phyloP scores from a whole-genome alignment of 495 filamentous ascomycete genomes.

The Aspergillus homomorphus region DNA sequence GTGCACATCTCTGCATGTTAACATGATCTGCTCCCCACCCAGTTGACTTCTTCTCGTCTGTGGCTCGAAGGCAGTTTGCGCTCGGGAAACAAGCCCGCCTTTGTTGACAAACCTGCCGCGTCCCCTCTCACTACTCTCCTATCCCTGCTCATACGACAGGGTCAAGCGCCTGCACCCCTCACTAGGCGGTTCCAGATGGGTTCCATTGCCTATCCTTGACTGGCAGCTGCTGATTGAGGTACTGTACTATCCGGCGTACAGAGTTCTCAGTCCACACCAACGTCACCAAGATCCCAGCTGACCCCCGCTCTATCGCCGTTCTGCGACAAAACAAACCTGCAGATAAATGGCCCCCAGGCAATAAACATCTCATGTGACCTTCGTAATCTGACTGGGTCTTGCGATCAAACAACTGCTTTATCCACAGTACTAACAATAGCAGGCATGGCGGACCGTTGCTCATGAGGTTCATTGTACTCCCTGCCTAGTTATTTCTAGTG shows the following conservation, averaged over 20 bases:
- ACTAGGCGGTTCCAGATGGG: neutral
- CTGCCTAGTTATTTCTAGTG: neutral
- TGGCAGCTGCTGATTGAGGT: neutral
- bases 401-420: neutral
- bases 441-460: neutral
- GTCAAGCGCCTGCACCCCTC: conserved; percentile 9
- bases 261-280: neutral
- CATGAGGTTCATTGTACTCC: neutral
- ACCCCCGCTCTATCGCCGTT: neutral
- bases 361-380: neutral
- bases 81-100: neutral
- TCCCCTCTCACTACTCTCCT: neutral
- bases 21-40: too few species aligned
- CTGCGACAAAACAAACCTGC: neutral
- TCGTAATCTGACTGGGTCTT: neutral
- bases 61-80: neutral
- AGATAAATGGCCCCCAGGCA: neutral
- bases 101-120: conserved; percentile 1
- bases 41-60: too few species aligned
- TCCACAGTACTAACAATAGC: neutral
- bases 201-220: neutral
- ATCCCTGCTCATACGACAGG: neutral
- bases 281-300: neutral
- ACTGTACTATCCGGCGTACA: neutral
- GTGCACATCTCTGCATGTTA: too few species aligned